Percentiles rank a stretch among this genome's conserved stretches.
phyloP scores from a whole-genome alignment of 495 filamentous ascomycete species.

The Talaromyces proteolyticus region DNA sequence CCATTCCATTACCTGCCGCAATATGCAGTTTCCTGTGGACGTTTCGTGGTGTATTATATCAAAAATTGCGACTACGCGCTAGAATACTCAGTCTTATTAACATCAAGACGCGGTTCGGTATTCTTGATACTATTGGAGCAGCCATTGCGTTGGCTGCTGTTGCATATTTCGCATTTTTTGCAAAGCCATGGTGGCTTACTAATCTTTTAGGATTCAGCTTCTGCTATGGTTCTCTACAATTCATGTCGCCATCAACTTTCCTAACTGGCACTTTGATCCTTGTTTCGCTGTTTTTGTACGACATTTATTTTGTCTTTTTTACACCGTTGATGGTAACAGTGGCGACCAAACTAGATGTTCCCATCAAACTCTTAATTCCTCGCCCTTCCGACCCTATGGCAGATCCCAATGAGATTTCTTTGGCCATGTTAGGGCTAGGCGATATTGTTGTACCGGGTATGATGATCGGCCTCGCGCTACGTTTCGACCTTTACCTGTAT shows the following conservation, averaged over 20 bases:
- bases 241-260: constrained; percentile 90
- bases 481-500: constrained; percentile 83
- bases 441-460: constrained; percentile 95
- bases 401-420: constrained; percentile 32
- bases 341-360: constrained; percentile 82
- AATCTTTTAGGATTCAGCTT: constrained; percentile 86
- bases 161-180: constrained; percentile 62
- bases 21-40: constrained; percentile 37
- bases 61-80: constrained; percentile 39
- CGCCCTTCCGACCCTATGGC: constrained; percentile 43
- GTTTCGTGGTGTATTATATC: constrained; percentile 36
- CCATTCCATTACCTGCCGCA: constrained; percentile 31
- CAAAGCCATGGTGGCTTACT: constrained; percentile 72
- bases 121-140: constrained; percentile 54
- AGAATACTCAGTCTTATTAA: constrained; percentile 38
- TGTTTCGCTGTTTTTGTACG: constrained; percentile 80
- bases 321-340: constrained; percentile 97
- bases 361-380: constrained; percentile 88
- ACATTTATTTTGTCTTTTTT: constrained; percentile 96
- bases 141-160: constrained; percentile 53
- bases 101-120: constrained; percentile 37
- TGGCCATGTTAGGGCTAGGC: constrained; percentile 87
- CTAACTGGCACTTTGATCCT: constrained; percentile 74
- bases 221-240: constrained; percentile 71
- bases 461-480: constrained; percentile 79